These are phyloP conservation scores for Fusarium sp. DNA, from an alignment of 2,329 filamentous ascomycete species.

Conservation along the genomic window DNA sequence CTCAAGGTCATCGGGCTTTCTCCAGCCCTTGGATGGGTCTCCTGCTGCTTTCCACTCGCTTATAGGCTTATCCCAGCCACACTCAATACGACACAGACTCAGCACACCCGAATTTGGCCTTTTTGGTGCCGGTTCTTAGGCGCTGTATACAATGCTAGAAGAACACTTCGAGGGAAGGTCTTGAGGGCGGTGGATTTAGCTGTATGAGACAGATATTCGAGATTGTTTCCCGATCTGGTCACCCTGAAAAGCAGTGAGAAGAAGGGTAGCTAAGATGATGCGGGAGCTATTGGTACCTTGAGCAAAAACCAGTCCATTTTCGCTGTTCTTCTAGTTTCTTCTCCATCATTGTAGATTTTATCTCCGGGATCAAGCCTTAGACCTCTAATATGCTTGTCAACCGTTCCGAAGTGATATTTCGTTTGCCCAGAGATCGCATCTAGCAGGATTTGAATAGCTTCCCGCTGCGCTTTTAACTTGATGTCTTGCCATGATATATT, in stretches of 20 bases:
- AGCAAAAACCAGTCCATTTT: not conserved
- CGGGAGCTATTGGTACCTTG: not conserved
- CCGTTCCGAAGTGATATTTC: no score
- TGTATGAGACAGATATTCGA: not conserved
- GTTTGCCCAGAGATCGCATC: no score
- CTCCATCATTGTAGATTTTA: not conserved
- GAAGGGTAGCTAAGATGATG: not conserved
- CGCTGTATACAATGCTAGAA: not conserved
- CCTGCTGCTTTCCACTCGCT: not conserved
- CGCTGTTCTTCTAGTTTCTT: not conserved
- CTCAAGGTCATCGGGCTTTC: not conserved
- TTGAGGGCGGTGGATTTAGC: no score
- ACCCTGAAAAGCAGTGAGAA: not conserved
- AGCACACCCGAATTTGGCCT: not conserved
- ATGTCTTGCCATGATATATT: no score
- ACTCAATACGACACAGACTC: not conserved
- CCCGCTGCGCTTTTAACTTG: no score
- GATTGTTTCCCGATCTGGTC: not conserved
- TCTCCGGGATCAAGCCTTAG: not conserved
- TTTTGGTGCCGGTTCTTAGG: not conserved
- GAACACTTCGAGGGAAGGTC: not conserved
- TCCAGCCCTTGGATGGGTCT: not conserved
- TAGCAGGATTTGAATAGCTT: no score
- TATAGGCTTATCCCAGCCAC: not conserved
- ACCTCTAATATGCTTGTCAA: no score